Conservation (phyloP, 2,329 filamentous ascomycete species). For the Sporothrix schenckii region DNA sequence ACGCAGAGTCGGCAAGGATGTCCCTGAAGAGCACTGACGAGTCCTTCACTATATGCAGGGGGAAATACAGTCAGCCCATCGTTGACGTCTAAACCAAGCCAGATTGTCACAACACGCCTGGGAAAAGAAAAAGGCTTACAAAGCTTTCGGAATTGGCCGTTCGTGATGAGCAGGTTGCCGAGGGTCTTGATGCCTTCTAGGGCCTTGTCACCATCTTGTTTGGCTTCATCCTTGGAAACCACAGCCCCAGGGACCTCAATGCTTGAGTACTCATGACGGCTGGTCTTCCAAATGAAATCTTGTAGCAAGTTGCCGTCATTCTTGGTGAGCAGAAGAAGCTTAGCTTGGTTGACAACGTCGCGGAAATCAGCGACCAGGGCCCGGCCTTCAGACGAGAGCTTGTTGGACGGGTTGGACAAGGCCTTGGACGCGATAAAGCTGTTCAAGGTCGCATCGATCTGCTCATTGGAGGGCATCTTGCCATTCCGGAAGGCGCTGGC, state of each 20-base stretch:
- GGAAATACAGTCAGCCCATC: neutral
- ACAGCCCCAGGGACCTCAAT: constrained; percentile 66
- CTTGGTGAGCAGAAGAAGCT: constrained; percentile 84
- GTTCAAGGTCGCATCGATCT: constrained; percentile 94
- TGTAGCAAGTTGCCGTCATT: constrained; percentile 93
- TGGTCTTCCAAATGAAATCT: constrained; percentile 95
- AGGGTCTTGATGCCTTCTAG: constrained; percentile 84
- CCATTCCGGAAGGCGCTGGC: constrained; percentile 80
- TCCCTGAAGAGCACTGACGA: constrained; percentile 79
- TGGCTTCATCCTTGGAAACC: constrained; percentile 73
- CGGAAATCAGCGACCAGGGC: constrained; percentile 75
- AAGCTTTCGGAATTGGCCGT: constrained; percentile 93
- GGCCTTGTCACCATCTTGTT: constrained; percentile 81
- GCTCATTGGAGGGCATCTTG: constrained; percentile 93
- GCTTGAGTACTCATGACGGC: constrained; percentile 69
- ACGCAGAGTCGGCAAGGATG: constrained; percentile 86
- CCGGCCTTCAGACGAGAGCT: constrained; percentile 81
- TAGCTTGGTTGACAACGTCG: constrained; percentile 80
- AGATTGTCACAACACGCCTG: neutral
- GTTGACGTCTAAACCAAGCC: neutral
- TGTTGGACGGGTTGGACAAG: constrained; percentile 69
- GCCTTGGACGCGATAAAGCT: constrained; percentile 75
- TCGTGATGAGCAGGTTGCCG: constrained; percentile 87
- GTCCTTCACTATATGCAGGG: constrained; percentile 64
- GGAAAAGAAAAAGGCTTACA: constrained; percentile 54